phyloP scores from a whole-genome alignment of 257 asterid species.

The Solanum gracilifrons region DNA sequence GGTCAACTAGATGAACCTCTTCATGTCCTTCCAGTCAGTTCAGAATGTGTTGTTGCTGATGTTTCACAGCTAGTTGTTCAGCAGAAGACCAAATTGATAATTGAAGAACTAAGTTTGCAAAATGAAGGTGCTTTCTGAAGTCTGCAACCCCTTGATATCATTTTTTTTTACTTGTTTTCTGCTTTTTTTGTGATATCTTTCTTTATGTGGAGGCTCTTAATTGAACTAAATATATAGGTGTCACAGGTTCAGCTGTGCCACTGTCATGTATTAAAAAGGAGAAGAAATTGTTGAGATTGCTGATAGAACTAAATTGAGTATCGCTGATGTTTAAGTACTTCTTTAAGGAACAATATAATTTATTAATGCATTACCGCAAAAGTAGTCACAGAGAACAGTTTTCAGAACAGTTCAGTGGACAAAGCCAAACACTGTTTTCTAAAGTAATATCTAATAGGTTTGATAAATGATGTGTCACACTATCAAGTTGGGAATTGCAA shows the following conservation, averaged over 20 bases:
- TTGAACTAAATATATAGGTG: background rate
- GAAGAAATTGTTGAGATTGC: background rate
- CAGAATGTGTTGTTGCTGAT: conserved; percentile 7
- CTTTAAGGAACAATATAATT: background rate
- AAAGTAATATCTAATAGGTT: background rate
- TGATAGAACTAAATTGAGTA: background rate
- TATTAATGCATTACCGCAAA: background rate
- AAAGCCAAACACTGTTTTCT: background rate
- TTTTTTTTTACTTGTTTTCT: background rate
- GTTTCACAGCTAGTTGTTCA: conserved; percentile 7
- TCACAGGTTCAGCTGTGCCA: background rate
- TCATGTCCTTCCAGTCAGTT: background rate
- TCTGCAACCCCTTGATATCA: background rate
- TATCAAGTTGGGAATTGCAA: background rate
- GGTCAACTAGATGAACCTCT: conserved; percentile 12
- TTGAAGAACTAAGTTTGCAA: conserved; percentile 12
- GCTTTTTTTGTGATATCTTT: background rate
- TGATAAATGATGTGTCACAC: background rate
- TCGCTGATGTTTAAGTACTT: background rate
- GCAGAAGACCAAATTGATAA: conserved; percentile 4
- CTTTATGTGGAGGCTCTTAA: background rate
- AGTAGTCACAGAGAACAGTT: background rate
- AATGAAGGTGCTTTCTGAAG: conserved; percentile 31
- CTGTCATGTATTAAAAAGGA: background rate
- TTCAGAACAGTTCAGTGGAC: background rate